Evolutionary conservation across 2,329 filamentous ascomycete species (phyloP).

Genomic region (Phialophora verrucosa): DNA sequence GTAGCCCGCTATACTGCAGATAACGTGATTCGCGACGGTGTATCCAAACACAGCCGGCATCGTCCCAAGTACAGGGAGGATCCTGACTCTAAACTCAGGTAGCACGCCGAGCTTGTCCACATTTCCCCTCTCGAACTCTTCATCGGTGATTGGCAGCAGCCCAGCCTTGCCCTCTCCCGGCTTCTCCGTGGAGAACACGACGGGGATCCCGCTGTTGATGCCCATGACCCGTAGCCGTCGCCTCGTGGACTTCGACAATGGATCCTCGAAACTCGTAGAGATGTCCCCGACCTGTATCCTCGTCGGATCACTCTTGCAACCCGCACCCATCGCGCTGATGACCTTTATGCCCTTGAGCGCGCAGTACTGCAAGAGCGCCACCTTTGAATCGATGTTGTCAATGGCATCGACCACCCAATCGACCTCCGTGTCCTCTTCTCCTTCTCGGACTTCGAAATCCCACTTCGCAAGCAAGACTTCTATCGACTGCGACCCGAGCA

Average conservation of each 20-base stretch:
- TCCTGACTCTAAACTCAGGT: conserved; percentile 92
- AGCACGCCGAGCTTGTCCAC: conserved; percentile 87
- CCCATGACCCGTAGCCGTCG: conserved; percentile 77
- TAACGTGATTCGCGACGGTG: conserved; percentile 88
- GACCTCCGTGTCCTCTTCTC: conserved; percentile 58
- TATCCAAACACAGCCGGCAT: conserved; percentile 98
- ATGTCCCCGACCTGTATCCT: conserved; percentile 91
- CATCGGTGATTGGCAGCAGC: conserved; percentile 82
- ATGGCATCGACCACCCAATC: conserved; percentile 97
- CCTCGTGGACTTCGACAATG: conserved; percentile 82
- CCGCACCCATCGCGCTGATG: conserved; percentile 94
- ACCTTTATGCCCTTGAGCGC: conserved; percentile 76
- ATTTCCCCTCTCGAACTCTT: conserved; percentile 83
- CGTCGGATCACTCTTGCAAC: conserved; percentile 87
- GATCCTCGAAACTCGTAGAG: conserved; percentile 82
- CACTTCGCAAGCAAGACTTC: conserved; percentile 70
- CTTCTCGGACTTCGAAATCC: conserved; percentile 59
- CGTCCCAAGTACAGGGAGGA: conserved; percentile 90
- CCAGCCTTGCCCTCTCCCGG: conserved; percentile 88
- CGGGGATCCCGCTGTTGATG: conserved; percentile 82
- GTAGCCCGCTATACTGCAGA: conserved; percentile 80
- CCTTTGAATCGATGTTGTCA: conserved; percentile 97
- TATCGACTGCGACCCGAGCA: conserved; percentile 75
- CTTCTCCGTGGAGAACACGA: conserved; percentile 91
- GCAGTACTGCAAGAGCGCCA: conserved; percentile 87